These are phyloP conservation scores for Eimeria maxima DNA, from an alignment of 169 alveolate species.

Conservation along the genomic window DNA sequence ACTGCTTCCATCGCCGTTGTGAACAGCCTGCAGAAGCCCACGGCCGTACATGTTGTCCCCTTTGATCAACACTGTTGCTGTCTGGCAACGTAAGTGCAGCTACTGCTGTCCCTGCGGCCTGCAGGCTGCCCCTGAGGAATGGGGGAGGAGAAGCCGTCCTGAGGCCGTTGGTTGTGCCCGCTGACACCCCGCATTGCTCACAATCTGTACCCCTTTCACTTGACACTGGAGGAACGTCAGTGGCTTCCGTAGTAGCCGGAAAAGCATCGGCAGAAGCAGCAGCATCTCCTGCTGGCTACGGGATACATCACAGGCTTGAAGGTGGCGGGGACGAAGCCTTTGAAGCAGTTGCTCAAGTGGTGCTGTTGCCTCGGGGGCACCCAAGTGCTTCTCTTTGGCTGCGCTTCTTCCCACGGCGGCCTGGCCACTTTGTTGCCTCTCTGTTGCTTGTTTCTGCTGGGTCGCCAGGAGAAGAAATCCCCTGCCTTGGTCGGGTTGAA, in stretches of 20 bases:
- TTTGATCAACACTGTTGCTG: not conserved
- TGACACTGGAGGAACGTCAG: not conserved
- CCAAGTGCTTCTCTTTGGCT: not conserved
- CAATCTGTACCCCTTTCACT: not conserved
- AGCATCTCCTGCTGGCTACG: not conserved
- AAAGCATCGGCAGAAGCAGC: not conserved
- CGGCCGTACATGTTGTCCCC: not conserved
- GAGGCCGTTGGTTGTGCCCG: conserved; percentile 6
- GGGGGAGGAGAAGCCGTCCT: not conserved
- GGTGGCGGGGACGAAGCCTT: not conserved
- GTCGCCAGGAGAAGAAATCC: not conserved
- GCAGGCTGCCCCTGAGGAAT: not conserved
- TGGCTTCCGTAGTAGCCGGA: not conserved
- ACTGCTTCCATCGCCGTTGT: not conserved
- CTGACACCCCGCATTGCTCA: not conserved
- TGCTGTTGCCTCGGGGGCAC: conserved; percentile 29
- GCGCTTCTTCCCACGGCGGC: conserved; percentile 1
- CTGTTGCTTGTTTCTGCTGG: not conserved
- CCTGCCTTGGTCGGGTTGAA: not conserved
- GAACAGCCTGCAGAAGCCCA: not conserved
- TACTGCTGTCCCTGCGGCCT: not conserved
- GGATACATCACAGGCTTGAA: not conserved
- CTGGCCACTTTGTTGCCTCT: conserved; percentile 39
- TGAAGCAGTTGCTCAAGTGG: not conserved
- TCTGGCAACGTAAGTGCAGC: not conserved